Conservation (phyloP, 2,329 filamentous ascomycete genomes). For the Teratosphaeria gauchensis region DNA sequence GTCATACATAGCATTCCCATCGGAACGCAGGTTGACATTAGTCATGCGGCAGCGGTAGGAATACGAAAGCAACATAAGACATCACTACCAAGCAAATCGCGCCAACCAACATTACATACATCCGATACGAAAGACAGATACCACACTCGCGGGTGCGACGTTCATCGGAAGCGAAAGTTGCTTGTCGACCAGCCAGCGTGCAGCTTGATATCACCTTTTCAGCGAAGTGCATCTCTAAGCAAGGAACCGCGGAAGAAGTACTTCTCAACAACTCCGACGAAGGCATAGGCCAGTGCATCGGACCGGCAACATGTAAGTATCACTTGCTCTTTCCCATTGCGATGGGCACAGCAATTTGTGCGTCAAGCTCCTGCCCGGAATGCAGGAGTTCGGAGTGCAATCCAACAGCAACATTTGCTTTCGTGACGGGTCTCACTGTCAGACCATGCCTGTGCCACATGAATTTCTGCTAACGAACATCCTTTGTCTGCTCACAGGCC, state of each 20-base stretch:
- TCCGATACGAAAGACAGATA: background rate
- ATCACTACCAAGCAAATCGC: too few relatives aligned
- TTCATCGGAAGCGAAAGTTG: background rate
- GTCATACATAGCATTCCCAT: background rate
- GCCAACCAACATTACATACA: background rate
- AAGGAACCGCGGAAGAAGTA: background rate
- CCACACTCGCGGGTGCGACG: background rate
- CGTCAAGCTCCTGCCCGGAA: background rate
- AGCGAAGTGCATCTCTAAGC: background rate
- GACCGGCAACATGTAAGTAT: constrained; percentile 20
- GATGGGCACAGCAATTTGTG: background rate
- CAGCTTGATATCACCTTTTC: background rate
- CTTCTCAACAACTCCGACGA: background rate
- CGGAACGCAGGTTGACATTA: background rate
- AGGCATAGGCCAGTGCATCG: constrained; percentile 1
- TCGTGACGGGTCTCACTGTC: constrained; percentile 19
- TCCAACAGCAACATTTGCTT: background rate
- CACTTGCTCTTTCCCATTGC: background rate
- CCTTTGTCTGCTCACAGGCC: constrained; percentile 44
- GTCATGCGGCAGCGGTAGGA: background rate
- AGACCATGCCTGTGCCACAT: constrained; percentile 16
- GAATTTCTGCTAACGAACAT: constrained; percentile 1
- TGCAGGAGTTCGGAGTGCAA: background rate
- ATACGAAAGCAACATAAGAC: too few relatives aligned
- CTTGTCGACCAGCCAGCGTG: background rate